A percentile compares a stretch with the other conserved stretches of the same genome.
These are phyloP conservation scores for Tylopilus sp. DNA, from an alignment of 768 basidiomycete species.

Conservation along the genomic window DNA sequence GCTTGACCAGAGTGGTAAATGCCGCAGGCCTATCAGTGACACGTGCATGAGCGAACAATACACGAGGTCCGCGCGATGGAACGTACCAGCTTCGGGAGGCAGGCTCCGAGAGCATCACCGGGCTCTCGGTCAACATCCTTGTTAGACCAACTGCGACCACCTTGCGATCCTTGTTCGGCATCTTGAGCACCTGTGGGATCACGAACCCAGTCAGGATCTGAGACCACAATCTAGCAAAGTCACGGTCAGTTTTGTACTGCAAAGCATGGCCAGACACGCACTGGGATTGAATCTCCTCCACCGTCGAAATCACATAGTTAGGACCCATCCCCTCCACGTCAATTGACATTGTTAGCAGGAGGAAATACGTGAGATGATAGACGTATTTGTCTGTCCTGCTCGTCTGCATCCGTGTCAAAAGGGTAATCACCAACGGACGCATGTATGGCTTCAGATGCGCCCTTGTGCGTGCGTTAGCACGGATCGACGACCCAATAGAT, in stretches of 20 bases:
- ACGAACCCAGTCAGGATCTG: conserved; percentile 77
- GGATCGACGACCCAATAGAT: too few relatives aligned
- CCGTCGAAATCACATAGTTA: conserved; percentile 69
- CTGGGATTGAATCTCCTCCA: conserved; percentile 86
- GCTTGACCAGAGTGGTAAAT: conserved; percentile 67
- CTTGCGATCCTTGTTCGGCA: conserved; percentile 82
- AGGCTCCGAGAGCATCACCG: conserved; percentile 64
- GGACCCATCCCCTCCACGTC: conserved; percentile 71
- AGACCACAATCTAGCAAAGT: conserved; percentile 59
- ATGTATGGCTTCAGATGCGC: conserved; percentile 67
- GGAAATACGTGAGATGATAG: conserved; percentile 76
- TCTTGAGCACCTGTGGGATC: conserved; percentile 75
- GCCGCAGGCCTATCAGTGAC: conserved; percentile 52
- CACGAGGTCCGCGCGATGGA: too few relatives aligned
- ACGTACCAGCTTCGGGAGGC: conserved; percentile 60
- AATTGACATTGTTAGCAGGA: conserved; percentile 73
- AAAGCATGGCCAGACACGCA: conserved; percentile 29
- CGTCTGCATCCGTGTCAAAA: conserved; percentile 82
- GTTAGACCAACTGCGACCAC: conserved; percentile 78
- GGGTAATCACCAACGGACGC: conserved; percentile 67
- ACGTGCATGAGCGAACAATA: neutral
- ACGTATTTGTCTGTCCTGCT: conserved; percentile 88
- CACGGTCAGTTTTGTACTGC: neutral
- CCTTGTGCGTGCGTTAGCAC: conserved; percentile 35
- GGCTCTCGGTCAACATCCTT: conserved; percentile 72